phyloP scores from a whole-genome alignment of 1,284 basidiomycete species.

The Ustilago trichophora region DNA sequence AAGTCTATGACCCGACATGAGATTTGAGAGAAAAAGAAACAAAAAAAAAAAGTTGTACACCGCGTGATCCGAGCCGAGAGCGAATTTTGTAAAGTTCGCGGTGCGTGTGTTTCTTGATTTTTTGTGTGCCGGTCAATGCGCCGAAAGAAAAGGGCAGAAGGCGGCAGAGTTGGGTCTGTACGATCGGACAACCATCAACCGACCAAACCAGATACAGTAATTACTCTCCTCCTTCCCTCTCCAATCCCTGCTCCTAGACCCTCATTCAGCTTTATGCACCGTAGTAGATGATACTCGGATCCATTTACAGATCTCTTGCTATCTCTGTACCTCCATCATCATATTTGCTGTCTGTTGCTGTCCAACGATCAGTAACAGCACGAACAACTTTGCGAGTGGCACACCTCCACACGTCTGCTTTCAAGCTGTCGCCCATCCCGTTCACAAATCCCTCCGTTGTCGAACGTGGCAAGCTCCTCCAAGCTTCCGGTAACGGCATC shows the following conservation, averaged over 20 bases:
- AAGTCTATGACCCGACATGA: constrained; percentile 2
- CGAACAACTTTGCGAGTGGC: not conserved
- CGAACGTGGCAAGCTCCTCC: constrained; percentile 16
- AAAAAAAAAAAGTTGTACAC: constrained; percentile 1
- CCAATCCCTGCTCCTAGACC: too few relatives aligned
- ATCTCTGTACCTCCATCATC: not conserved
- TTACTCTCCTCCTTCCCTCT: too few relatives aligned
- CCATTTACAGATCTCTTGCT: constrained; percentile 3
- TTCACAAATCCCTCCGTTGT: constrained; percentile 5
- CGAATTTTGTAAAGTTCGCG: constrained; percentile 4
- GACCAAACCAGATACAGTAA: too few relatives aligned
- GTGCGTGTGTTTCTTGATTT: too few relatives aligned
- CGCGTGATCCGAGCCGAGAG: constrained; percentile 7
- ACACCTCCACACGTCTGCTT: constrained; percentile 17
- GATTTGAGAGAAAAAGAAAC: constrained; percentile 16
- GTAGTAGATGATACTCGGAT: constrained; percentile 26
- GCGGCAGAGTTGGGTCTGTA: not conserved
- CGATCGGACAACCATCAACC: not conserved
- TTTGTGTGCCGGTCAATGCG: constrained; percentile 13
- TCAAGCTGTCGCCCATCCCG: constrained; percentile 18
- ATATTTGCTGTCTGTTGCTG: too few relatives aligned
- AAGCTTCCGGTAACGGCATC: constrained; percentile 8
- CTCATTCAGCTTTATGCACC: too few relatives aligned
- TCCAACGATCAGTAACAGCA: not conserved
- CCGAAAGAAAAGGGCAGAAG: not conserved